phyloP scores from a whole-genome alignment of 2,329 filamentous ascomycete species.

The Cladosporium sp. region DNA sequence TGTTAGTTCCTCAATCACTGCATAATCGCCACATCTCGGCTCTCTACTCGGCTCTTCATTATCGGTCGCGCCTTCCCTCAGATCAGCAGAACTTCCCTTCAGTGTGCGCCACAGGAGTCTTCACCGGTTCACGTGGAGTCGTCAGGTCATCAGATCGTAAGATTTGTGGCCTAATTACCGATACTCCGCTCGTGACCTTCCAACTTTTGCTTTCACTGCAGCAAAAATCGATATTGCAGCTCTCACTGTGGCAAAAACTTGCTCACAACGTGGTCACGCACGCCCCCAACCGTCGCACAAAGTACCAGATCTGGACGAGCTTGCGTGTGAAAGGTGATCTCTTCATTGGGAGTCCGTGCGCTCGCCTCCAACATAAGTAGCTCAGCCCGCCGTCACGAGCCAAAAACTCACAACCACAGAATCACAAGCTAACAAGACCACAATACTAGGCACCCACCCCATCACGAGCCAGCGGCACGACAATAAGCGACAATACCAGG shows the following conservation, averaged over 20 bases:
- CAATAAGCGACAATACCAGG: slow-evolving; percentile 1
- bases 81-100: too few relatives aligned
- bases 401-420: neutral
- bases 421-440: neutral
- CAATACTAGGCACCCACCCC: neutral
- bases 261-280: too few relatives aligned
- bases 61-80: too few relatives aligned
- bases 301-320: neutral
- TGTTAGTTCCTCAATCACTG: too few relatives aligned
- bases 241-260: too few relatives aligned
- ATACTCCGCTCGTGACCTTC: too few relatives aligned
- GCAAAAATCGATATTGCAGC: neutral
- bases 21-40: too few relatives aligned
- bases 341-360: neutral
- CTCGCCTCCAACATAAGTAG: neutral
- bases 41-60: too few relatives aligned
- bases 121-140: too few relatives aligned
- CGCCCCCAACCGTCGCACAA: neutral
- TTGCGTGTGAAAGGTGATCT: neutral
- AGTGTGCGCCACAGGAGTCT: too few relatives aligned
- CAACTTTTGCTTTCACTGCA: neutral
- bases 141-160: too few relatives aligned
- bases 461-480: neutral
- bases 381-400: neutral
- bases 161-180: too few relatives aligned